These are phyloP conservation scores for Penicillium brevicompactum DNA, from an alignment of 2,329 filamentous ascomycete species.

Conservation along the genomic window DNA sequence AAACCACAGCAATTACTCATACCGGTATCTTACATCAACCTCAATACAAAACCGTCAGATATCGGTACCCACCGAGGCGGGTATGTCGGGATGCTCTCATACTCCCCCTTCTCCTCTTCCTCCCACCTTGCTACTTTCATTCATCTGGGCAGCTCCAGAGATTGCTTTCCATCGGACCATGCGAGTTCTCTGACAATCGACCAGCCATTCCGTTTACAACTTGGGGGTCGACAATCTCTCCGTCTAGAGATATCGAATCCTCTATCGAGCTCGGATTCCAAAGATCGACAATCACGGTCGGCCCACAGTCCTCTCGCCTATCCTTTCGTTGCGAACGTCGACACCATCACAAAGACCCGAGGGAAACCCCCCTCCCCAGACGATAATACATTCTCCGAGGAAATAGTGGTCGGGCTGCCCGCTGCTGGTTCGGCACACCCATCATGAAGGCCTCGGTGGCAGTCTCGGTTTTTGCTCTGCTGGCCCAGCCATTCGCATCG, in stretches of 20 bases:
- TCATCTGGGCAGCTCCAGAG: slow-evolving; percentile 10
- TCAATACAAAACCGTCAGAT: slow-evolving; percentile 13
- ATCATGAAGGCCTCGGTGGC: slow-evolving; percentile 26
- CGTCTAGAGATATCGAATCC: too few relatives aligned
- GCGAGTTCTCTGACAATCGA: slow-evolving; percentile 2
- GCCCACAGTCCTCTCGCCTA: too few relatives aligned
- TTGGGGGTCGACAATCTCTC: too few relatives aligned
- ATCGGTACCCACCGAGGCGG: slow-evolving; percentile 21
- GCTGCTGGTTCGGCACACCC: background rate
- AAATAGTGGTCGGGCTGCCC: background rate
- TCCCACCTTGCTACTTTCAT: slow-evolving; percentile 8
- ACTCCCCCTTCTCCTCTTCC: slow-evolving; percentile 8
- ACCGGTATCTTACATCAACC: background rate
- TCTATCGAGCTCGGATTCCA: too few relatives aligned
- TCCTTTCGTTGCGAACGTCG: too few relatives aligned
- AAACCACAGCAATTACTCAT: too few relatives aligned
- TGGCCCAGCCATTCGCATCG: slow-evolving; percentile 27
- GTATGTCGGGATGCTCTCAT: slow-evolving; percentile 20
- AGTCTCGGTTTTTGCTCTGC: slow-evolving; percentile 25
- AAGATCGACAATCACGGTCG: too few relatives aligned
- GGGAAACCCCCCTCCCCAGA: background rate
- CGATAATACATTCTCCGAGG: background rate
- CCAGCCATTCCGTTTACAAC: too few relatives aligned
- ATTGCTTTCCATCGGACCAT: slow-evolving; percentile 13
- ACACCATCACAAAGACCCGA: background rate